Evolutionary conservation across 768 basidiomycete species (phyloP).

Genomic region (Coprinellus micaceus): DNA sequence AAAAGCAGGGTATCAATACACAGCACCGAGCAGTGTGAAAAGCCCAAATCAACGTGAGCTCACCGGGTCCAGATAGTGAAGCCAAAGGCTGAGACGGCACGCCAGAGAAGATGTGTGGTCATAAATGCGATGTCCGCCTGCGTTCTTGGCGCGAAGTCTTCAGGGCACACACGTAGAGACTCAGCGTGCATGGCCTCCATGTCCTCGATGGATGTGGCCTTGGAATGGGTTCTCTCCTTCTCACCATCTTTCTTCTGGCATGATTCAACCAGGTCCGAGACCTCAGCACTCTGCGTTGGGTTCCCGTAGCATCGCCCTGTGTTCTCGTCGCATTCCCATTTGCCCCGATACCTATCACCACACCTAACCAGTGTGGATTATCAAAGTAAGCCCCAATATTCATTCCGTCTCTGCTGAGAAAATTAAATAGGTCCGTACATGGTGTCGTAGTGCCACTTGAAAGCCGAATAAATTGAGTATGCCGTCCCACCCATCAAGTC

Average conservation of each 20-base stretch:
- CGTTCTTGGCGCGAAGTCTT: neutral
- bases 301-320: neutral
- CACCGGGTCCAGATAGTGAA: neutral
- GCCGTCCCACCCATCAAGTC: neutral
- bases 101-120: neutral
- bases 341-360: neutral
- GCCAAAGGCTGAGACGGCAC: neutral
- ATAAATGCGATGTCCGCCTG: neutral
- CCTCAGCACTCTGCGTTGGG: neutral
- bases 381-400: too few species aligned
- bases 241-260: neutral
- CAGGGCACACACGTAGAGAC: neutral
- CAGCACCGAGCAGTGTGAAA: neutral
- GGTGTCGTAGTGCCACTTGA: neutral
- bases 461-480: neutral
- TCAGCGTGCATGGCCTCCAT: neutral
- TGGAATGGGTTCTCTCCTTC: neutral
- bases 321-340: neutral
- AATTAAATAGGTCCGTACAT: neutral
- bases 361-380: neutral
- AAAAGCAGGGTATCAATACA: neutral
- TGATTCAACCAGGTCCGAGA: neutral
- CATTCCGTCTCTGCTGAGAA: neutral
- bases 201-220: neutral
- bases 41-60: neutral